These are phyloP conservation scores for Dryas alaskensis DNA, from an alignment of 306 rosid genomes.

Conservation along the genomic window DNA sequence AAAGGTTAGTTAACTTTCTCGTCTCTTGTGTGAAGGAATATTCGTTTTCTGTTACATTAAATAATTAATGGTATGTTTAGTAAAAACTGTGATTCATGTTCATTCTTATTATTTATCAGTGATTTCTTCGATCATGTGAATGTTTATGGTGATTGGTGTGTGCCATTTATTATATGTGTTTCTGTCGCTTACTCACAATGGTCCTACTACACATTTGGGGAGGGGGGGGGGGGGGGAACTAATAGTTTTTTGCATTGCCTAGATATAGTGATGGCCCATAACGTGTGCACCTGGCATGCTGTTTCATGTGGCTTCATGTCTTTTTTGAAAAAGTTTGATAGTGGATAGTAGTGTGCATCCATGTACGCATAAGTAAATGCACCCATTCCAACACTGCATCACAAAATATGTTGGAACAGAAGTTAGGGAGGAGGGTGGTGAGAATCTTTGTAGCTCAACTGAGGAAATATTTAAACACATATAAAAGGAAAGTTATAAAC, in stretches of 20 bases:
- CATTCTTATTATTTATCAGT: too few species aligned
- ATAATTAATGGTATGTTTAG: background rate
- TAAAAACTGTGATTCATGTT: background rate
- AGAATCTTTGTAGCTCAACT: background rate
- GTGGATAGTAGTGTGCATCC: background rate
- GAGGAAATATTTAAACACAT: background rate
- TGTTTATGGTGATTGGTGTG: background rate
- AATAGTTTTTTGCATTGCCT: background rate
- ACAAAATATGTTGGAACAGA: background rate
- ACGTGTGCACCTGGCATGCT: background rate
- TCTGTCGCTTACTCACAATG: background rate
- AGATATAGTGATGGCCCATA: background rate
- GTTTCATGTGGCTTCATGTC: background rate
- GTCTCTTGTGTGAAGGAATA: constrained; percentile 13
- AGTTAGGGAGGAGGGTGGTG: background rate
- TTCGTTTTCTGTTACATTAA: background rate
- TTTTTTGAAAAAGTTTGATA: background rate
- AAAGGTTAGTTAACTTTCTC: constrained; percentile 54
- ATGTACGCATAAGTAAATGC: background rate
- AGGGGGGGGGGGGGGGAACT: too few species aligned
- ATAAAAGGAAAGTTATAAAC: background rate
- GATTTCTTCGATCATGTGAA: background rate
- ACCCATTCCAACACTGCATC: background rate
- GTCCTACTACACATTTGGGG: background rate
- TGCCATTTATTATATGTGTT: background rate